Conservation (phyloP, 768 basidiomycete genomes). For the Boletus reticulatus region DNA sequence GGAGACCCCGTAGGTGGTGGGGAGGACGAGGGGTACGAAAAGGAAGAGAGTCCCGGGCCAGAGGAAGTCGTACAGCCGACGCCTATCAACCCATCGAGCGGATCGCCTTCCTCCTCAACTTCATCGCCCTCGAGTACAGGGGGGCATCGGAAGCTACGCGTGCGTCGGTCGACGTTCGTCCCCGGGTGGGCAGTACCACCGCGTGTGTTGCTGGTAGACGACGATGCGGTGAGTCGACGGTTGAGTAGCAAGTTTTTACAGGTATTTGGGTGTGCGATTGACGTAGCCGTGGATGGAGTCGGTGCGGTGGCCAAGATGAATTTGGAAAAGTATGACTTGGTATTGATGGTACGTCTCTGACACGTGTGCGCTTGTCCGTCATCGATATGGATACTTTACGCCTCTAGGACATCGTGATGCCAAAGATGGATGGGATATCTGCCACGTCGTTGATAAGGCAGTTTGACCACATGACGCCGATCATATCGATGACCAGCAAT, state of each 20-base stretch:
- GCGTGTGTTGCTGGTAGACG: slow-evolving; percentile 89
- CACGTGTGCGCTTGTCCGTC: neutral
- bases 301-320: slow-evolving; percentile 97
- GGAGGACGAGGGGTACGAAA: slow-evolving; percentile 23
- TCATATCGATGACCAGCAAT: slow-evolving; percentile 98
- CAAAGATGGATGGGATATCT: slow-evolving; percentile 80
- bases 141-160: slow-evolving; percentile 50
- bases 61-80: slow-evolving; percentile 44
- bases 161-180: slow-evolving; percentile 76
- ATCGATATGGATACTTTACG: neutral
- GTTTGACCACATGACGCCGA: slow-evolving; percentile 94
- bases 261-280: slow-evolving; percentile 92
- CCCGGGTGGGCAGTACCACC: slow-evolving; percentile 93
- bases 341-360: slow-evolving; percentile 75
- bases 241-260: slow-evolving; percentile 91
- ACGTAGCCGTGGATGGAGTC: slow-evolving; percentile 91
- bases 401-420: slow-evolving; percentile 90
- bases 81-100: slow-evolving; percentile 22
- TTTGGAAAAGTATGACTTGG: slow-evolving; percentile 91
- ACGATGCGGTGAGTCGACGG: slow-evolving; percentile 88
- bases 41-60: slow-evolving; percentile 27
- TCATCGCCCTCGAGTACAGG: slow-evolving; percentile 9
- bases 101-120: slow-evolving; percentile 14
- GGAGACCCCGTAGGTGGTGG: slow-evolving; percentile 21
- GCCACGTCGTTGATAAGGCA: slow-evolving; percentile 93